These are phyloP conservation scores for Ceratobasidium sp. DNA, from an alignment of 1,284 basidiomycete species.

Conservation along the genomic window DNA sequence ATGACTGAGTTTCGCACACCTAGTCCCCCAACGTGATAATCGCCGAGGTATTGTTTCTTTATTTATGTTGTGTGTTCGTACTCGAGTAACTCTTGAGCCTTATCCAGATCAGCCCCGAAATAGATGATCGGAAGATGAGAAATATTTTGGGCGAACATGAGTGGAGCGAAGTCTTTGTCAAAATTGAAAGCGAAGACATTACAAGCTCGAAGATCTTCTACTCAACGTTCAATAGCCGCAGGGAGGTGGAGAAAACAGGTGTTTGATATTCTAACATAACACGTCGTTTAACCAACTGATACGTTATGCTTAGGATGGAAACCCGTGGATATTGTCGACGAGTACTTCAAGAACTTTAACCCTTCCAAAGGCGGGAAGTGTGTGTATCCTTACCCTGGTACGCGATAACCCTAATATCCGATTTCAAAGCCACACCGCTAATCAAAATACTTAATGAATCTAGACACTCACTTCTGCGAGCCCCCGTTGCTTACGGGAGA, in stretches of 20 bases:
- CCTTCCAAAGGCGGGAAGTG: not conserved
- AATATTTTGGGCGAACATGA: constrained; percentile 29
- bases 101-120: constrained; percentile 23
- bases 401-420: not conserved
- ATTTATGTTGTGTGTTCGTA: not conserved
- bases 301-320: constrained; percentile 21
- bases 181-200: not conserved
- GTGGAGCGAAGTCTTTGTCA: constrained; percentile 23
- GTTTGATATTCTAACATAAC: not conserved
- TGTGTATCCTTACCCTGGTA: constrained; percentile 28
- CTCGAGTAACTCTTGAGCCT: not conserved
- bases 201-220: constrained; percentile 24
- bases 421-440: not conserved
- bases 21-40: constrained; percentile 41
- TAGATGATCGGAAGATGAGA: constrained; percentile 29
- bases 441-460: not conserved
- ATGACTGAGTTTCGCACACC: not conserved
- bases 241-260: constrained; percentile 44
- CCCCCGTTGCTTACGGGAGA: constrained; percentile 16
- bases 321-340: constrained; percentile 1
- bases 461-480: constrained; percentile 25
- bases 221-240: constrained; percentile 20
- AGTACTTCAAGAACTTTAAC: constrained; percentile 38
- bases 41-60: constrained; percentile 1
- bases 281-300: not conserved